Base-by-base conservation (phyloP, 176 grass and related monocot species). In the Triticum monococcum region DNA sequence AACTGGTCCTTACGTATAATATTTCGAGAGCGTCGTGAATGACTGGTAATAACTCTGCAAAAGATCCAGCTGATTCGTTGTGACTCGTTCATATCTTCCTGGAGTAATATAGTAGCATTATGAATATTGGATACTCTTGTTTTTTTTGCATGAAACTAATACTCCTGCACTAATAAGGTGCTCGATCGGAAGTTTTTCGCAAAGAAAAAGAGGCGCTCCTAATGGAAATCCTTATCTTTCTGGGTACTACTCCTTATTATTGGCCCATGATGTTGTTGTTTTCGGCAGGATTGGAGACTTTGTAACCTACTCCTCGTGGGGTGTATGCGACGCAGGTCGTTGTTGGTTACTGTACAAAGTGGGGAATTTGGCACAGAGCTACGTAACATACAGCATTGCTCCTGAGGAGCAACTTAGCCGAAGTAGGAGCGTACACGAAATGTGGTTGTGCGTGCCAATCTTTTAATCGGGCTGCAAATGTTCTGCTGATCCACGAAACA, bases 1-100 rank as follows among this genome's bases (percentile, higher is more conserved):
- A 66, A 12, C 67, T 18, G 72, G 77, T 68, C 68, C 76, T 73
- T 87, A 79, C 87, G 82, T 92, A 84, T 28, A 14, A 61, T 54
- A 76, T 24, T 79, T 80, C 3, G 18, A 67, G 77, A 40, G 76
- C 35, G 11, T 9, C 62, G 28, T 80, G 23, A 64, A 70, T n/a
- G 8, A 3, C 28, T 84, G 57, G 45, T 78, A 73, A 66, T 78
- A 73, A 48, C 70, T 79, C 66, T 43, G 57, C 20, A 26, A 18
- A 45, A 65, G 12, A 64, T 83, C 4, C 24, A 30, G 13, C 20
- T 40, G 3, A 43, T 43, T 78, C 43, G 12, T 11, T 73, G 30
- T 84, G 52, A 64, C 26, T 35, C 79, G 68, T 77, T 31, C 2
- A 36, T 25, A 50, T 43, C 70, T 74, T 81, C 60, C 76, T 62